Conservation (phyloP, 495 filamentous ascomycete genomes). For the Talaromyces wortmannii region DNA sequence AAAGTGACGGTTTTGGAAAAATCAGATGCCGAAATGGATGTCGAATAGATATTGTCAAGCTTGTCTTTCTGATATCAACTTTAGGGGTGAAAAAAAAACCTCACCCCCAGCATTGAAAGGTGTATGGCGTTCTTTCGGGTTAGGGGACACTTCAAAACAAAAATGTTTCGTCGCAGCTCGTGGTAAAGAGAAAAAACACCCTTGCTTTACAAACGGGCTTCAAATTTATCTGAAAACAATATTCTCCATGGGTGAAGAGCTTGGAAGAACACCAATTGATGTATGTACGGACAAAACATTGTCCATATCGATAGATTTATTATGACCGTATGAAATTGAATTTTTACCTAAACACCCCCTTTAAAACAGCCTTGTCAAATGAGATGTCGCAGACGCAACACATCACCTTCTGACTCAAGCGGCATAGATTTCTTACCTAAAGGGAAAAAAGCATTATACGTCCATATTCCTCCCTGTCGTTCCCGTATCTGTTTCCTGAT, state of each 20-base stretch:
- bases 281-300: neutral
- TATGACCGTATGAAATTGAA: neutral
- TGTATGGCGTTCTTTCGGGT: conserved; percentile 1
- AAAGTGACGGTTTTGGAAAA: conserved; percentile 35
- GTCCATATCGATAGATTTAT: neutral
- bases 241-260: too few species aligned
- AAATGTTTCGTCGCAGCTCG: neutral
- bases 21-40: conserved; percentile 30
- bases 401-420: neutral
- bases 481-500: neutral
- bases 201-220: too few species aligned
- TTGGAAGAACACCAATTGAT: too few species aligned
- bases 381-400: neutral
- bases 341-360: neutral
- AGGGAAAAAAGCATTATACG: neutral
- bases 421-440: neutral
- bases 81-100: too few species aligned
- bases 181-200: too few species aligned
- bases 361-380: neutral
- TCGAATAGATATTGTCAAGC: conserved; percentile 16
- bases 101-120: neutral
- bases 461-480: neutral
- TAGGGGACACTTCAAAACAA: neutral
- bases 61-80: conserved; percentile 6
- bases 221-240: too few species aligned